Evolutionary conservation across 352 stramenopile species (phyloP), one percentile per base, ranked within the genome.

Genomic region (Phytophthora macrochlamydospora): DNA sequence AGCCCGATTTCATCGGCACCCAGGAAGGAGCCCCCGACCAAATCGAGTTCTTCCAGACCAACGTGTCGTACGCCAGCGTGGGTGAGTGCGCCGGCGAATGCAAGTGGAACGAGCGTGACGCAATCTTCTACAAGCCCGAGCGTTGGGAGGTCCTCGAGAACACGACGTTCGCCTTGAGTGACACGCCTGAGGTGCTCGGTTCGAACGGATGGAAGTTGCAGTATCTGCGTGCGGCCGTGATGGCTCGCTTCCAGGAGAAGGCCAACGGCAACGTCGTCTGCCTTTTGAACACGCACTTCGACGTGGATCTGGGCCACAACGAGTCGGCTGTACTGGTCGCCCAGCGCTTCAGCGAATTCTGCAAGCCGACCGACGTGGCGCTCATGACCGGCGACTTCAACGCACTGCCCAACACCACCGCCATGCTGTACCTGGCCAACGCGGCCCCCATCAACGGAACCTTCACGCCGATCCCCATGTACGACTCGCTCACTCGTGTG

Each of bases 211-310:
- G 83, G 80, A 67, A 77, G 33, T 62, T 90, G 33, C 62, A 87
- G 68, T 91, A 91, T 32, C 45, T 86, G 12, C 80, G 80, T 29
- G 69, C 76, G 0, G 78, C 73, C 7, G 77, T 87, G 50, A 67
- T 89, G n/a, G 80, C 66, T 44, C 78, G 78, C 29, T 83, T 90
- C 31, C 64, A 59, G 6, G 63, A 81, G 48, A 67, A 60, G 12
- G 32, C 29, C 2, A 65, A 50, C 4, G 51, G 44, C 0, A 54
- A 69, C 28, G 70, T 63, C 1, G 62, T 89, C 32, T 90, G 78
- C 65, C 82, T 89, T 46, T 73, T 91, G 29, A 90, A 91, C 71
- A 91, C 80, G 8, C 83, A 89, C 65, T 91, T 74, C 66, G 78
- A 91, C 58, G 85, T 89, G 58, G 74, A 54, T 30, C 68, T 60